A percentile compares a stretch with the other conserved stretches of the same genome.
Conservation (phyloP, 345 rosid species). For the Salix udensis region DNA sequence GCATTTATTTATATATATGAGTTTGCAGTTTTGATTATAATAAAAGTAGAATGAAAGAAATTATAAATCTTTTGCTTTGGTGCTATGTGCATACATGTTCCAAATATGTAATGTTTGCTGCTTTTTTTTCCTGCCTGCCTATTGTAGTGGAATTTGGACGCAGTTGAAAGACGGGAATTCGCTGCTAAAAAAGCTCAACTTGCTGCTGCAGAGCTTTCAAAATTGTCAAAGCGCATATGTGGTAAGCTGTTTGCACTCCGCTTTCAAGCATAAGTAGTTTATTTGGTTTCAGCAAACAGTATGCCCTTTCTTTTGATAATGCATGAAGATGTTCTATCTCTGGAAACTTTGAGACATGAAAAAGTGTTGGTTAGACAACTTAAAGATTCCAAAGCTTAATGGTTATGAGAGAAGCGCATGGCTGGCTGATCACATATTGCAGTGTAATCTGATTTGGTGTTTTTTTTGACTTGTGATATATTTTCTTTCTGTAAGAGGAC, state of each 20-base stretch:
- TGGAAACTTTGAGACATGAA: too few species aligned
- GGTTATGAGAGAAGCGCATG: too few species aligned
- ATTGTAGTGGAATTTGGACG: slow-evolving; percentile 73
- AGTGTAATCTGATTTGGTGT: background rate
- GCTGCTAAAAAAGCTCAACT: slow-evolving; percentile 91
- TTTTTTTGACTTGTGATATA: background rate
- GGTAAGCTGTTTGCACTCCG: slow-evolving; percentile 44
- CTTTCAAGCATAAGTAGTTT: background rate
- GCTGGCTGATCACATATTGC: background rate
- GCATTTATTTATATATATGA: background rate
- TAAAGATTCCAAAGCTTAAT: too few species aligned
- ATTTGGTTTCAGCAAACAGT: background rate
- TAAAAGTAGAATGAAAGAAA: background rate
- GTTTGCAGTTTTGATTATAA: background rate
- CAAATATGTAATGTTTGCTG: background rate
- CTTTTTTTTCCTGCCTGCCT: background rate
- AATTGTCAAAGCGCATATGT: slow-evolving; percentile 63
- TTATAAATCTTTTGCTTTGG: too few species aligned
- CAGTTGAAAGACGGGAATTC: slow-evolving; percentile 72
- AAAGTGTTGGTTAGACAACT: too few species aligned
- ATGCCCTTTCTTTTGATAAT: background rate
- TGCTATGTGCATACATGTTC: background rate
- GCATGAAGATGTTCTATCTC: background rate
- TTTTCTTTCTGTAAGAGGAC: background rate
- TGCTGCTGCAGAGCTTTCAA: slow-evolving; percentile 87